Conservation (phyloP, 345 rosid species). For the Leavenworthia alabamica region DNA sequence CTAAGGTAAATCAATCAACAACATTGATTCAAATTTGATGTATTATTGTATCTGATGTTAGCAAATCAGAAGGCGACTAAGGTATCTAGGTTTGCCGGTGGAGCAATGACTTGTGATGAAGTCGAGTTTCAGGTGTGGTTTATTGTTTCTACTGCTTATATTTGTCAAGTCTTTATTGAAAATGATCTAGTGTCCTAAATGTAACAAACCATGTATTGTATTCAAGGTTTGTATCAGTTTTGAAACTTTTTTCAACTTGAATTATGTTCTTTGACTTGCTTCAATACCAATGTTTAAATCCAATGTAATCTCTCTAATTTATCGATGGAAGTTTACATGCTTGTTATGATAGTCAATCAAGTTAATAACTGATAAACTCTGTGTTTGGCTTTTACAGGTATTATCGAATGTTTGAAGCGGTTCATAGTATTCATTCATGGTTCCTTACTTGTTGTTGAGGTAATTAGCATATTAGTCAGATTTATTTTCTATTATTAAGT, state of each 20-base stretch:
- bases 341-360: neutral
- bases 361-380: neutral
- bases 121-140: constrained; percentile 79
- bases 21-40: neutral
- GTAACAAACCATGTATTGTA: constrained; percentile 4
- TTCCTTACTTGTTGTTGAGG: constrained; percentile 92
- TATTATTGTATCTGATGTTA: neutral
- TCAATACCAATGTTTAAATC: neutral
- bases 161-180: constrained; percentile 1
- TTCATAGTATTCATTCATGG: constrained; percentile 99
- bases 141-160: neutral
- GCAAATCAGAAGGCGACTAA: constrained; percentile 71
- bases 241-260: constrained; percentile 1
- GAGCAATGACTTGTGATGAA: constrained; percentile 98
- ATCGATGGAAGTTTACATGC: constrained; percentile 4
- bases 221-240: neutral
- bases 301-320: neutral
- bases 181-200: constrained; percentile 3
- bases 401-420: constrained; percentile 97
- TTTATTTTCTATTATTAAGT: constrained; percentile 9
- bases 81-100: constrained; percentile 87
- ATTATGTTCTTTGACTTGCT: constrained; percentile 5
- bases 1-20: constrained; percentile 45
- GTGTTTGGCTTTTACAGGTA: constrained; percentile 53
- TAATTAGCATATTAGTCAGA: constrained; percentile 17